phyloP scores from a whole-genome alignment of 2,329 filamentous ascomycete species.

The Fusarium buxicola region DNA sequence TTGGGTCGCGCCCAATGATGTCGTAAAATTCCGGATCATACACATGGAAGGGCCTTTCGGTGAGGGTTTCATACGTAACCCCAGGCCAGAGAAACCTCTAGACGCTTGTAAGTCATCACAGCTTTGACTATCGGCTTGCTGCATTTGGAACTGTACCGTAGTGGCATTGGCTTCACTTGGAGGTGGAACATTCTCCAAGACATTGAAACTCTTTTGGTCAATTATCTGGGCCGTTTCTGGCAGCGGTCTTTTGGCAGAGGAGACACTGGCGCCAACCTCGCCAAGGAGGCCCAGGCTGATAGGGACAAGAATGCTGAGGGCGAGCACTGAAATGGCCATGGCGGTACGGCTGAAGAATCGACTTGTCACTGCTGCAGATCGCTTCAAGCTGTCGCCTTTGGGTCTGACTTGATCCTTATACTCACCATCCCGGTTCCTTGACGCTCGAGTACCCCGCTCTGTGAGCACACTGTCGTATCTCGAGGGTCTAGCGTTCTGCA shows the following conservation, averaged over 20 bases:
- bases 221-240: conserved; percentile 38
- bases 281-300: conserved; percentile 3
- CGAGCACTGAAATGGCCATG: conserved; percentile 12
- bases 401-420: not conserved
- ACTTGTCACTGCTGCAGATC: too few relatives aligned
- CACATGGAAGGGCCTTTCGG: conserved; percentile 40
- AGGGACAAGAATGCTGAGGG: conserved; percentile 4
- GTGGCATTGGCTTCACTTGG: conserved; percentile 33
- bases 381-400: not conserved
- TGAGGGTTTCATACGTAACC: conserved; percentile 38
- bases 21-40: conserved; percentile 64
- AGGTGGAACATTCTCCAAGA: conserved; percentile 31
- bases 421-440: not conserved
- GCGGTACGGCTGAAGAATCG: not conserved
- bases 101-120: not conserved
- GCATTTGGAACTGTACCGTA: conserved; percentile 7
- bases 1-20: conserved; percentile 61
- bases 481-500: not conserved
- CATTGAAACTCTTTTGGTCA: conserved; percentile 41
- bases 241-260: not conserved
- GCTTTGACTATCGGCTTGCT: fast-evolving
- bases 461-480: conserved; percentile 1
- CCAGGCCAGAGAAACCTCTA: conserved; percentile 40
- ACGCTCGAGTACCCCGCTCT: conserved; percentile 20
- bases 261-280: not conserved